These are phyloP conservation scores for Sesbania bispinosa DNA, from an alignment of 306 rosid species.

Conservation along the genomic window DNA sequence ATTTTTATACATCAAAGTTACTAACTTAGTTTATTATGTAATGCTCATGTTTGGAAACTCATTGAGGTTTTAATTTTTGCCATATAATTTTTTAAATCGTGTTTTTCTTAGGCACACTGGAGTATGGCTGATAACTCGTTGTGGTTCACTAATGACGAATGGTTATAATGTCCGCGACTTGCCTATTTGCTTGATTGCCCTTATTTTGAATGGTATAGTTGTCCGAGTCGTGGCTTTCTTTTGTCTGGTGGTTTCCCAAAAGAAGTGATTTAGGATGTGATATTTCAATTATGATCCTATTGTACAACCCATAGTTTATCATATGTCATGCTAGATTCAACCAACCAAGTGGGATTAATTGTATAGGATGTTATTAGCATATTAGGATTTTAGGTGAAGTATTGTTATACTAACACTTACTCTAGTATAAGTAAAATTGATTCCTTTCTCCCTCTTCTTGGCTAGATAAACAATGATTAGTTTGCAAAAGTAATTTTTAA, in stretches of 20 bases:
- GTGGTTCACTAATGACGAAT: constrained; percentile 36
- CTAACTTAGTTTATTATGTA: not conserved
- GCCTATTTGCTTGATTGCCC: constrained; percentile 40
- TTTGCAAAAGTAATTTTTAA: not conserved
- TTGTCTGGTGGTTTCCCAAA: constrained; percentile 40
- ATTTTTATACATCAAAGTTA: too few relatives aligned
- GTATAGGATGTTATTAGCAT: constrained; percentile 11
- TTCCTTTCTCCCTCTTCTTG: not conserved
- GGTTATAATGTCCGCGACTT: constrained; percentile 54
- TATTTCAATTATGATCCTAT: not conserved
- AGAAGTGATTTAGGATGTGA: constrained; percentile 35
- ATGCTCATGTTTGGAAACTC: not conserved
- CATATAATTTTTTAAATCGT: not conserved
- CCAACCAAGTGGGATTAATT: constrained; percentile 6
- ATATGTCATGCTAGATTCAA: not conserved
- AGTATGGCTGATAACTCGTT: constrained; percentile 72
- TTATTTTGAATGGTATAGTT: constrained; percentile 37
- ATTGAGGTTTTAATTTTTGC: not conserved
- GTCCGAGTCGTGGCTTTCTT: constrained; percentile 46
- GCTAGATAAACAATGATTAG: not conserved
- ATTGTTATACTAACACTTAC: not conserved
- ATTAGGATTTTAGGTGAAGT: constrained; percentile 2
- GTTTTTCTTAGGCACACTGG: constrained; percentile 57
- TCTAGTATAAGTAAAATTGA: not conserved
- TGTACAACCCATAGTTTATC: constrained; percentile 13